These are phyloP conservation scores for Cordyceps farinosa DNA, from an alignment of 2,329 filamentous ascomycete genomes.

Conservation along the genomic window DNA sequence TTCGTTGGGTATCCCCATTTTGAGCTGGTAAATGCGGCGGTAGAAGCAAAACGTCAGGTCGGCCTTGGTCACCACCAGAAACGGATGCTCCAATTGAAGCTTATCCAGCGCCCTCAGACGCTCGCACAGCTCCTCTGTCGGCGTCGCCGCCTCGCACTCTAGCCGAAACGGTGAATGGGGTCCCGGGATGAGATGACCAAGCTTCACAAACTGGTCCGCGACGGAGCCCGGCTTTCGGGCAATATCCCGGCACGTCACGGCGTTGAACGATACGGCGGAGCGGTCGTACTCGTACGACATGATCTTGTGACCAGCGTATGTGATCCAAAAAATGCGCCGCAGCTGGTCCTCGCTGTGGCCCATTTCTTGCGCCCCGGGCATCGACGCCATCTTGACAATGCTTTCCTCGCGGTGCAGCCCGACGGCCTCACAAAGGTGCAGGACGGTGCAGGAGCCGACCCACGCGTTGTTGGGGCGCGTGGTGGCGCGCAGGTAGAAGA, in stretches of 20 bases:
- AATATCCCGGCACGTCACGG: conserved; percentile 22
- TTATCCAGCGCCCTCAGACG: conserved; percentile 20
- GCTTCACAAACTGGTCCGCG: conserved; percentile 23
- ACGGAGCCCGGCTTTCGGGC: conserved; percentile 19
- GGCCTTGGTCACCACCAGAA: conserved; percentile 23
- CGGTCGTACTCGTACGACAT: conserved; percentile 25
- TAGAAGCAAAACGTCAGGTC: conserved; percentile 26
- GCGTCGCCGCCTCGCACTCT: conserved; percentile 9
- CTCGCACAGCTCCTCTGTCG: conserved; percentile 22
- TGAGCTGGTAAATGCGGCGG: conserved; percentile 25
- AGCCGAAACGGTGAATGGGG: conserved; percentile 23
- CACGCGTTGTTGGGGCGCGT: conserved; percentile 24
- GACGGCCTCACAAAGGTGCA: conserved; percentile 25
- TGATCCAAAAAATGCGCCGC: conserved; percentile 25
- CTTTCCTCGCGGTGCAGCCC: conserved; percentile 25
- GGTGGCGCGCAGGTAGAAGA: conserved; percentile 24
- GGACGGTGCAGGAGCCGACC: conserved; percentile 24
- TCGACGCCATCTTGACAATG: conserved; percentile 22
- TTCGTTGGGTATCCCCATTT: conserved; percentile 20
- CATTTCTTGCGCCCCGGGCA: conserved; percentile 18
- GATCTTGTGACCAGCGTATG: conserved; percentile 23
- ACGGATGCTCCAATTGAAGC: conserved; percentile 20
- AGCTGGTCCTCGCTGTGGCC: conserved; percentile 22
- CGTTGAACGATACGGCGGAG: conserved; percentile 22
- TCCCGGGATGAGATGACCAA: conserved; percentile 23